Percentiles rank a stretch among this genome's conserved stretches.
Conservation (phyloP, 140 eudicot species). For the Senecio squalidus region DNA sequence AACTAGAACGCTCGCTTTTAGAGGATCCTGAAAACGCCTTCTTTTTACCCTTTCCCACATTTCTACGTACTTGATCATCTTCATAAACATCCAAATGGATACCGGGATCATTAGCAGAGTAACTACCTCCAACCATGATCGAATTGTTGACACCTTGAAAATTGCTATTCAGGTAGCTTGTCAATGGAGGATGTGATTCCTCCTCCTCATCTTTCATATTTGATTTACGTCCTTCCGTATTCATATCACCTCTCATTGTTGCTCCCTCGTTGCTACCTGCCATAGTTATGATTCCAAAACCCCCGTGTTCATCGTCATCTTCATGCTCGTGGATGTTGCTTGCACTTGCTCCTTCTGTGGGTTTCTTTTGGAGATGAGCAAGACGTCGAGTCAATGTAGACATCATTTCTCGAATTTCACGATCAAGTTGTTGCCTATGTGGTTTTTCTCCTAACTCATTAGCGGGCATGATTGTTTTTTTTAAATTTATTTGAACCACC, state of each 20-base stretch:
- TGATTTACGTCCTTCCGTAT: not conserved
- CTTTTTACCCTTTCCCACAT: slow-evolving; percentile 23
- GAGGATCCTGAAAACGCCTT: slow-evolving; percentile 19
- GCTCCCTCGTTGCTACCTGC: slow-evolving; percentile 87
- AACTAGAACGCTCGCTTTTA: slow-evolving; percentile 15
- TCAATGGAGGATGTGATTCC: slow-evolving; percentile 15
- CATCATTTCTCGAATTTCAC: slow-evolving; percentile 56
- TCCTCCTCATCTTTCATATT: slow-evolving; percentile 22
- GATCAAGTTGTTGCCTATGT: slow-evolving; percentile 33
- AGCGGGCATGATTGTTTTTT: slow-evolving; percentile 17
- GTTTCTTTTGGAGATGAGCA: slow-evolving; percentile 37
- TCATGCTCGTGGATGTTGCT: slow-evolving; percentile 26
- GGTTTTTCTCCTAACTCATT: slow-evolving; percentile 31
- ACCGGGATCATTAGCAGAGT: slow-evolving; percentile 77
- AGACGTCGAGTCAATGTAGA: slow-evolving; percentile 58
- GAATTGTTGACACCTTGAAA: slow-evolving; percentile 79
- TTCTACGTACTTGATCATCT: not conserved
- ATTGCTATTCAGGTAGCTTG: slow-evolving; percentile 53
- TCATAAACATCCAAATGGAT: slow-evolving; percentile 66
- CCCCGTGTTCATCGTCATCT: slow-evolving; percentile 27
- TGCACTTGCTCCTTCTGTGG: slow-evolving; percentile 29
- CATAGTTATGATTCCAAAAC: slow-evolving; percentile 59
- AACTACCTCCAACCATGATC: slow-evolving; percentile 68
- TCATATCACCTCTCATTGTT: slow-evolving; percentile 52
- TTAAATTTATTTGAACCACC: not conserved